Percentiles rank a stretch among this genome's conserved stretches.
These are phyloP conservation scores for Paecilomyces fulvus DNA, from an alignment of 2,329 filamentous ascomycete genomes.

Conservation along the genomic window DNA sequence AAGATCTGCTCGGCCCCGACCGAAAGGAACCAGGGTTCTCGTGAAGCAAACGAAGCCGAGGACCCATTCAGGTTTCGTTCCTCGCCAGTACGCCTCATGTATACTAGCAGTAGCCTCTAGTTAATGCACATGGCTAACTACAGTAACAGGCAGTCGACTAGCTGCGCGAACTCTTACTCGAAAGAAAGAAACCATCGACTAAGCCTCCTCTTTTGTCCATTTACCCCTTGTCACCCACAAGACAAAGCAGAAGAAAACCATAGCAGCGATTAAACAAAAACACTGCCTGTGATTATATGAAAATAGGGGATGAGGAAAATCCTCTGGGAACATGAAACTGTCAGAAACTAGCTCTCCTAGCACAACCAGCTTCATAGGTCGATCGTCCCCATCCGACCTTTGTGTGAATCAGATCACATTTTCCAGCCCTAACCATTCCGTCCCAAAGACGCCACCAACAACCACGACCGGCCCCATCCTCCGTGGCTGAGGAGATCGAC, in stretches of 20 bases:
- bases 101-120: background rate
- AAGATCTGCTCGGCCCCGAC: background rate
- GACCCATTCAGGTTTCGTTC: too few relatives aligned
- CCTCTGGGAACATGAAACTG: too few relatives aligned
- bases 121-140: background rate
- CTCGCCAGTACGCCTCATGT: background rate
- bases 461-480: background rate
- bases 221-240: background rate
- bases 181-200: background rate
- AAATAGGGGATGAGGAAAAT: too few relatives aligned
- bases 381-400: too few relatives aligned
- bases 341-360: too few relatives aligned
- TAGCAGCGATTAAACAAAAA: background rate
- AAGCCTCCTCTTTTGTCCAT: background rate
- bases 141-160: background rate
- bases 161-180: background rate
- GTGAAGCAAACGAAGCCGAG: background rate
- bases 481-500: background rate
- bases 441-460: background rate
- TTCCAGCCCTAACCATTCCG: background rate
- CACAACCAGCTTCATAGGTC: too few relatives aligned
- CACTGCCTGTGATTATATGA: too few relatives aligned
- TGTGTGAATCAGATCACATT: too few relatives aligned
- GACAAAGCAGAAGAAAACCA: background rate
- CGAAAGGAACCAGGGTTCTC: background rate